These are phyloP conservation scores for Penicillium sp. DNA, from an alignment of 2,329 filamentous ascomycete species.

Conservation along the genomic window DNA sequence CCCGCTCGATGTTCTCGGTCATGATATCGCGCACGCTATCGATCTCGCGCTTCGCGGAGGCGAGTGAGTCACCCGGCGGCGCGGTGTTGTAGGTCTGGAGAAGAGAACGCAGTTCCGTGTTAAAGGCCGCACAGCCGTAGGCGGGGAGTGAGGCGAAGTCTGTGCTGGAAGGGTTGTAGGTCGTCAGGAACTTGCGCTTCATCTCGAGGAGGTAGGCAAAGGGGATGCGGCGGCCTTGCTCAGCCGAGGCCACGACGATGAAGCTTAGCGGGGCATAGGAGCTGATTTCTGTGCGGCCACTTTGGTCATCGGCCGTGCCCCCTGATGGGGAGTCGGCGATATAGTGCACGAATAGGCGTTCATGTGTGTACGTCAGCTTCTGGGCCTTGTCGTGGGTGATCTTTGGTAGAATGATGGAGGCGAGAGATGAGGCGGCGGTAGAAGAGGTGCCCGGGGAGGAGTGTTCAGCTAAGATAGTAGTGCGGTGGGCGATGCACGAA, in stretches of 20 bases:
- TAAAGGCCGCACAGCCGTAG: slow-evolving; percentile 90
- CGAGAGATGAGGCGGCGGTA: slow-evolving; percentile 84
- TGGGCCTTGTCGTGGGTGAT: slow-evolving; percentile 79
- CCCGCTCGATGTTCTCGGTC: slow-evolving; percentile 91
- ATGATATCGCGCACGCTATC: slow-evolving; percentile 91
- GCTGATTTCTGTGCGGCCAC: slow-evolving; percentile 48
- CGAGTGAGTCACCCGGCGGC: slow-evolving; percentile 76
- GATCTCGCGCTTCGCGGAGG: slow-evolving; percentile 84
- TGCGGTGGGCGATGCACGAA: slow-evolving; percentile 91
- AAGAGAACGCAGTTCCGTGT: slow-evolving; percentile 72
- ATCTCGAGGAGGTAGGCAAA: slow-evolving; percentile 93
- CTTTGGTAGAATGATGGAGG: slow-evolving; percentile 92
- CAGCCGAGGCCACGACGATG: slow-evolving; percentile 81
- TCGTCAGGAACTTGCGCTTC: slow-evolving; percentile 80
- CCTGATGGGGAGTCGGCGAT: slow-evolving; percentile 80
- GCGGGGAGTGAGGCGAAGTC: slow-evolving; percentile 80
- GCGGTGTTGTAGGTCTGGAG: slow-evolving; percentile 87
- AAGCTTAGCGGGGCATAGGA: slow-evolving; percentile 85
- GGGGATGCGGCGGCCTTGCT: slow-evolving; percentile 82
- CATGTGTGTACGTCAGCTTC: slow-evolving; percentile 94
- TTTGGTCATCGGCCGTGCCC: slow-evolving; percentile 44
- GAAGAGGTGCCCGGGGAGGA: slow-evolving; percentile 82
- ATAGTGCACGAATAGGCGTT: slow-evolving; percentile 92
- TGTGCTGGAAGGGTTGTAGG: slow-evolving; percentile 68
- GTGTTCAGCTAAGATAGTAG: slow-evolving; percentile 91